These are phyloP conservation scores for Penicillium odoratum DNA, from an alignment of 495 filamentous ascomycete species.

Conservation along the genomic window DNA sequence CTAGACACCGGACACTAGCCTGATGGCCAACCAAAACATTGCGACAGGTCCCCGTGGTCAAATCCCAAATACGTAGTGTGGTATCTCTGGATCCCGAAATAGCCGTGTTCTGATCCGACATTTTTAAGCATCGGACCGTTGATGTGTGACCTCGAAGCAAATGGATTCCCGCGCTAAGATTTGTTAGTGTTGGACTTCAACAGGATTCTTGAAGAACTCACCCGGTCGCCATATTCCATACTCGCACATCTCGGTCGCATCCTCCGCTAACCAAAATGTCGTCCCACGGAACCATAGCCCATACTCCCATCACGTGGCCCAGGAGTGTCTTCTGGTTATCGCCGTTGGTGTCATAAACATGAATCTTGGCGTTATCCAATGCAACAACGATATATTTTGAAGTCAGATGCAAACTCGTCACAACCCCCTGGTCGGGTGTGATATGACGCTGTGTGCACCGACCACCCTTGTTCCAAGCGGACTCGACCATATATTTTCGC, in stretches of 20 bases:
- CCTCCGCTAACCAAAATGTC: constrained; percentile 94
- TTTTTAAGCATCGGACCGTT: constrained; percentile 95
- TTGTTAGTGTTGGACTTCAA: constrained; percentile 6
- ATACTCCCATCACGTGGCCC: constrained; percentile 98
- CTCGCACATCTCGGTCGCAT: constrained; percentile 93
- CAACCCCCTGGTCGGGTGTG: constrained; percentile 92
- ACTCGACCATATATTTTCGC: constrained; percentile 93
- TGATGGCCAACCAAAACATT: constrained; percentile 95
- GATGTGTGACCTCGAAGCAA: constrained; percentile 91
- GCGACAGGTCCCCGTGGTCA: constrained; percentile 78
- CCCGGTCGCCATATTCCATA: constrained; percentile 97
- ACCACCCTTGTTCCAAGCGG: constrained; percentile 91
- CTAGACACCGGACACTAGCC: constrained; percentile 92
- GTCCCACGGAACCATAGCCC: constrained; percentile 99
- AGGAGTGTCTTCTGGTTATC: constrained; percentile 83
- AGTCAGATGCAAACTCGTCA: constrained; percentile 92
- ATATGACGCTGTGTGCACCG: constrained; percentile 76
- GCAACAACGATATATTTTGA: constrained; percentile 96
- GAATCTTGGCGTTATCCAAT: constrained; percentile 96
- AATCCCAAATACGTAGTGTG: constrained; percentile 92
- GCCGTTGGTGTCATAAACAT: constrained; percentile 93
- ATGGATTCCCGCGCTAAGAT: constrained; percentile 65
- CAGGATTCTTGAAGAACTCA: constrained; percentile 42
- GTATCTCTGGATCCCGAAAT: constrained; percentile 97
- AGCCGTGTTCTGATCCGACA: constrained; percentile 89